Evolutionary conservation across 2,329 filamentous ascomycete genomes (phyloP).

Genomic region (Furcasterigmium furcatum): DNA sequence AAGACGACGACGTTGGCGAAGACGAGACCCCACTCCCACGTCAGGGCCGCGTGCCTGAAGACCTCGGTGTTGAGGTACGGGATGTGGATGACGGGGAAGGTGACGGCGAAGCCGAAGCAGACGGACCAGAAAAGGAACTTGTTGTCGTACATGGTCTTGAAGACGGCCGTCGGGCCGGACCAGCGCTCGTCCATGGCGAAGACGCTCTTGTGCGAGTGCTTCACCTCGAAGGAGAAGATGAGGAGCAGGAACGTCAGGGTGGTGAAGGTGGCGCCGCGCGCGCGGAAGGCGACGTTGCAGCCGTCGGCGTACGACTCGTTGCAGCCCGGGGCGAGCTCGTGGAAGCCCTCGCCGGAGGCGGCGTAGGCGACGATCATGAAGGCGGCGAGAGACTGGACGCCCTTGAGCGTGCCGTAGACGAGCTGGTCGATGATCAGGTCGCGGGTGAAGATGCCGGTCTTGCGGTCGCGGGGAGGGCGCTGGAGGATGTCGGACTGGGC

Average conservation of each 20-base stretch:
- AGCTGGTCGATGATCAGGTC: slow-evolving; percentile 67
- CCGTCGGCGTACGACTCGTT: slow-evolving; percentile 48
- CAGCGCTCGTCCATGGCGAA: slow-evolving; percentile 62
- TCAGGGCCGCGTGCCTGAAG: slow-evolving; percentile 67
- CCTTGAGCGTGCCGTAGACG: slow-evolving; percentile 64
- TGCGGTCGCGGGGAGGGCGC: slow-evolving; percentile 60
- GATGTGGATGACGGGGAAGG: slow-evolving; percentile 65
- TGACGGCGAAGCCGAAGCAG: slow-evolving; percentile 54
- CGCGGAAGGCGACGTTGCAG: slow-evolving; percentile 59
- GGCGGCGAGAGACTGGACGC: slow-evolving; percentile 55
- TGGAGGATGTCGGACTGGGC: slow-evolving; percentile 65
- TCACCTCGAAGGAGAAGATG: slow-evolving; percentile 70
- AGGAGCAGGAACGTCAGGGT: slow-evolving; percentile 66
- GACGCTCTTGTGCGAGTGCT: slow-evolving; percentile 66
- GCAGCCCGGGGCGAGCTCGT: slow-evolving; percentile 50
- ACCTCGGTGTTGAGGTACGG: slow-evolving; percentile 63
- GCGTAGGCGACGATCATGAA: slow-evolving; percentile 61
- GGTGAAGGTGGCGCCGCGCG: slow-evolving; percentile 66
- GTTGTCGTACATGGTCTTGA: slow-evolving; percentile 65
- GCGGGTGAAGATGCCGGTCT: slow-evolving; percentile 58
- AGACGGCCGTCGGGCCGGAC: slow-evolving; percentile 45
- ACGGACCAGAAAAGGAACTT: slow-evolving; percentile 65
- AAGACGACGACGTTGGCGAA: slow-evolving; percentile 58
- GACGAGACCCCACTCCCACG: slow-evolving; percentile 72
- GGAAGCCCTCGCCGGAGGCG: slow-evolving; percentile 46